Base-by-base conservation (phyloP, 768 basidiomycete species). In the Austroboletus eburneus region DNA sequence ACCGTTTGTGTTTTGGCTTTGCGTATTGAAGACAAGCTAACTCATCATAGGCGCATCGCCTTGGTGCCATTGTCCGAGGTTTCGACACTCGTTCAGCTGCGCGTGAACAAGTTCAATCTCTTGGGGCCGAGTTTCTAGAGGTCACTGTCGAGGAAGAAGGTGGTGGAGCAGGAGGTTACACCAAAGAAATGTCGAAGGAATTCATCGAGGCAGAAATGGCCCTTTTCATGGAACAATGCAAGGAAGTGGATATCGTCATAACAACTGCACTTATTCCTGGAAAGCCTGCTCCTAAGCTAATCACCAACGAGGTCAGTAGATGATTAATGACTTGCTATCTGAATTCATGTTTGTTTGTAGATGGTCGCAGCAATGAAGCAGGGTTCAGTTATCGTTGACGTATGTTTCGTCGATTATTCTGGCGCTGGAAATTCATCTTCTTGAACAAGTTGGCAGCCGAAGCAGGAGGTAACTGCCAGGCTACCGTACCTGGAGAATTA, bases 351-450 rank as follows among this genome's bases (percentile, higher is more conserved):
- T 35, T 32, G 3, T 46, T 24, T 48, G 9, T 43, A 75, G 72
- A 91, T 92, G 86, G 76, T 93, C 13, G 78, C 82, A 33, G 85
- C 82, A n/a, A 91, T 93, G 91, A 91, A 87, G 56, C 88, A 87
- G 69, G 91, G 91, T 21, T 92, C 91, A 5, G 82, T 93, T 23
- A 79, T 93, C 43, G 90, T 92, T 22, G 91, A 93, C 64, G 67
- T 66, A 51, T 41, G 65, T 57, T 25, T 3, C 50, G 9, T 47
- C 27, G 22, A 21, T 21, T 39, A 21, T 36, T 9, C 21, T 34
- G 23, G 36, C 29, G 16, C 22, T 23, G 33, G 49, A 43, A 35
- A n/a, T 43, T 68, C 22, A 66, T 41, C 16, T 23, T 39, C 32
- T 30, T 37, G 25, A 29, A 54, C 20, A 50, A 68, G 67, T 29